These are phyloP conservation scores for Sistotremastrum niveocremeum DNA, from an alignment of 768 basidiomycete species.

Conservation along the genomic window DNA sequence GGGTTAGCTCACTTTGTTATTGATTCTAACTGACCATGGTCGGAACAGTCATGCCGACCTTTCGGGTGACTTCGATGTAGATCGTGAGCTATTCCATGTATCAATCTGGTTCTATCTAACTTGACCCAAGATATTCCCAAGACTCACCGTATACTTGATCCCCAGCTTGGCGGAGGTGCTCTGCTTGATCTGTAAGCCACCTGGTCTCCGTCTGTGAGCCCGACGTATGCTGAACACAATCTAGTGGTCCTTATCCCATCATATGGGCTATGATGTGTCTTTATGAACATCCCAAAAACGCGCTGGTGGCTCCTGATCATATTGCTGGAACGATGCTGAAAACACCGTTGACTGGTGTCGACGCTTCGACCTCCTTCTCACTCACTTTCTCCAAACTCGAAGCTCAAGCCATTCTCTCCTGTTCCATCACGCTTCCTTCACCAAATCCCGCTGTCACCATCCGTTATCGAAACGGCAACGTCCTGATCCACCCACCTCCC, in stretches of 20 bases:
- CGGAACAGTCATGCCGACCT: constrained; percentile 49
- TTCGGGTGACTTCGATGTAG: constrained; percentile 52
- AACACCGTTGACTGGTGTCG: constrained; percentile 65
- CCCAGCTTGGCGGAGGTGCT: constrained; percentile 68
- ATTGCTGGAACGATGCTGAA: constrained; percentile 65
- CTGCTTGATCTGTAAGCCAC: constrained; percentile 64
- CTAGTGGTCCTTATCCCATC: constrained; percentile 62
- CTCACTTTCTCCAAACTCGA: constrained; percentile 54
- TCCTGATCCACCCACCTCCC: constrained; percentile 50
- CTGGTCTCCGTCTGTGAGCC: neutral
- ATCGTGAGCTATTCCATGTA: constrained; percentile 31
- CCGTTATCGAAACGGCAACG: constrained; percentile 61
- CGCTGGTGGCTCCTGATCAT: constrained; percentile 37
- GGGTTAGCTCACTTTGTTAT: neutral
- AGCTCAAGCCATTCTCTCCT: constrained; percentile 62
- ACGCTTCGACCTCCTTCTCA: constrained; percentile 61
- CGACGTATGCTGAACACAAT: neutral
- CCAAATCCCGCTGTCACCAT: constrained; percentile 44
- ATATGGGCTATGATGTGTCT: constrained; percentile 62
- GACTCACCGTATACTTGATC: constrained; percentile 68
- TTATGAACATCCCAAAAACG: constrained; percentile 71
- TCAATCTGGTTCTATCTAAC: neutral
- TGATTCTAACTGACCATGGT: neutral
- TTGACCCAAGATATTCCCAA: constrained; percentile 38
- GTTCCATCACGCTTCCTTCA: constrained; percentile 44